Conservation (phyloP, 305 asterid genomes). For the Nicotiana rustica region DNA sequence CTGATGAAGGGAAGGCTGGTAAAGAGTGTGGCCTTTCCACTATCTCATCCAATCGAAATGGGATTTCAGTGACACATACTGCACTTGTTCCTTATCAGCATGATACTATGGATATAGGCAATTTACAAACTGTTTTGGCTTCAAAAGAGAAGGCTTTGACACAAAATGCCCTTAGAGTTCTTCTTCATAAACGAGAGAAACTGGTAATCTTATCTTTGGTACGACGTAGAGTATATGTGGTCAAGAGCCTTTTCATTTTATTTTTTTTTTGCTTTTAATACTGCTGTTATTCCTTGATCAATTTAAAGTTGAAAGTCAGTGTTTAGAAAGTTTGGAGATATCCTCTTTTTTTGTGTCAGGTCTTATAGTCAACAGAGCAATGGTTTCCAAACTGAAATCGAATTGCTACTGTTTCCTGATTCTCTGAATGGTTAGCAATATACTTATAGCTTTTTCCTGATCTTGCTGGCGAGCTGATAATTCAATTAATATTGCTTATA, state of each 20-base stretch:
- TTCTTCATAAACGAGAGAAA: conserved; percentile 23
- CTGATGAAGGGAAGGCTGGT: conserved; percentile 29
- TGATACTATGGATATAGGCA: conserved; percentile 5
- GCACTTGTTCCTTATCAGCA: neutral
- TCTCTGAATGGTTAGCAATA: neutral
- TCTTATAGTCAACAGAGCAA: conserved; percentile 12
- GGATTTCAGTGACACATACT: conserved; percentile 25
- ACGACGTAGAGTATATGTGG: neutral
- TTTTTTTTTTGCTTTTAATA: neutral
- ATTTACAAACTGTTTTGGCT: conserved; percentile 31
- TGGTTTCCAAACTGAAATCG: neutral
- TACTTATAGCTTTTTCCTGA: neutral
- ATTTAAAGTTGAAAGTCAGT: neutral
- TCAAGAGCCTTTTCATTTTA: neutral
- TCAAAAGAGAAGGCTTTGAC: conserved; percentile 33
- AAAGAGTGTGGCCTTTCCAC: conserved; percentile 3
- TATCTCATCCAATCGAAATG: neutral
- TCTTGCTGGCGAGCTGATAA: neutral
- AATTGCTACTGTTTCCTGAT: neutral
- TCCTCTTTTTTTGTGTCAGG: conserved; percentile 6
- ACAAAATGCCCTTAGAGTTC: conserved; percentile 32
- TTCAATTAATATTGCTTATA: conserved; percentile 19
- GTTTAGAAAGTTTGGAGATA: neutral
- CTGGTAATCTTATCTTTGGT: conserved; percentile 35
- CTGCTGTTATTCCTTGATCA: neutral